Evolutionary conservation across 2,329 filamentous ascomycete species (phyloP), one percentile per base, ranked within the genome.

Genomic region (Neonectria faginata): DNA sequence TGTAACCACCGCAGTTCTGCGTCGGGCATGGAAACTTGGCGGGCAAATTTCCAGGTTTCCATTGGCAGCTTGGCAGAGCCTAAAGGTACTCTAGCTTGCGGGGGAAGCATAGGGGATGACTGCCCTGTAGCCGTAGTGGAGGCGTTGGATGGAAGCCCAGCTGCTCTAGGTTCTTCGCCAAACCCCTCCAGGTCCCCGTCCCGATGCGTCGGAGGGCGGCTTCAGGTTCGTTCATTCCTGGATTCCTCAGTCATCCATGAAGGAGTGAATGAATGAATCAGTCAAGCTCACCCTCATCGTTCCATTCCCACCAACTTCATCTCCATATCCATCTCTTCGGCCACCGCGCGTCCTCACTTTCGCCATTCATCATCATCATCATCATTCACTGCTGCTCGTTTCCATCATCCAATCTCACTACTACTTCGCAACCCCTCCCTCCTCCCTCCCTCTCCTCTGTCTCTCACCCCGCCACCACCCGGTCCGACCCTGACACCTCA

Each of bases 211-310:
- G 14, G 45, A 25, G 42, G 42, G 20, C 16, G 27, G 47, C 47
- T 50, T 50, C 44, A 47, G 7, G 25, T 6, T 25, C 27, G 11
- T 14, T 16, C 47, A 31, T 31, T 33, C 47, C 27, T 31, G 25
- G 16, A n/a, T n/a, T 20, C 44, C 20, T 48, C 44, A 48, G 44
- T 48, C 44, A 48, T 48, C 44, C 16, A 48, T 12, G 22, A 48
- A 25, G 6, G 25, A 1, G 25, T 25, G 25, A 6, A 25, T 25
- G 25, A 6, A 25, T 25, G 25, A 25, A 25, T 25, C 25, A 25
- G 25, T 25, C 25, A 25, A 25, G 25, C 25, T 25, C 25, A 25
- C 25, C 25, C 25, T 25, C 25, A 6, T 25, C 25, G 25, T 25
- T 25, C 25, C 25, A 25, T 25, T 25, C n/a, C 39, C 39, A 42